These are phyloP conservation scores for Coriaria nepalensis DNA, from an alignment of 306 rosid genomes.

Conservation along the genomic window DNA sequence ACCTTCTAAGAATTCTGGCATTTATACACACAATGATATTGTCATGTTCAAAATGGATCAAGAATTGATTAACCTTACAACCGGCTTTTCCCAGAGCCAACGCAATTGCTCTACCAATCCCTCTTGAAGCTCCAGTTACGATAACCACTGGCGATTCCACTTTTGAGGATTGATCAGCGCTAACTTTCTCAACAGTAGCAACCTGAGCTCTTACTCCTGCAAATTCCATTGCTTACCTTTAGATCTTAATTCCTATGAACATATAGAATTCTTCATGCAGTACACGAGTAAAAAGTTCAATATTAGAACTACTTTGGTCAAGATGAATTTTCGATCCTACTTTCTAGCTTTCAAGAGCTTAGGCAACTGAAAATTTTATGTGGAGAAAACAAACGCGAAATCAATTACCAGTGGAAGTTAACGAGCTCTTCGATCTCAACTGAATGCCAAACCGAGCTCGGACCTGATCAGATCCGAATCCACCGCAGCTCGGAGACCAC, in stretches of 20 bases:
- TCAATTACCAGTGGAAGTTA: conserved; percentile 32
- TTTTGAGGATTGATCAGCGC: conserved; percentile 26
- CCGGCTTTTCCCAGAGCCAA: conserved; percentile 78
- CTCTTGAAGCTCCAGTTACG: conserved; percentile 95
- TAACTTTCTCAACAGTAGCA: conserved; percentile 52
- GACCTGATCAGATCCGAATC: conserved; percentile 15
- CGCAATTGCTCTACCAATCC: conserved; percentile 80
- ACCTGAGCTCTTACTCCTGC: conserved; percentile 74
- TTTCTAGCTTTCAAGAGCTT: background rate
- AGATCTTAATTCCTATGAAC: background rate
- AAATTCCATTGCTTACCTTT: background rate
- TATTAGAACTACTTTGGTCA: background rate
- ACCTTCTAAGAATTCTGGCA: too few relatives aligned
- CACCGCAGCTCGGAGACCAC: conserved; percentile 29
- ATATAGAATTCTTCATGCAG: too few relatives aligned
- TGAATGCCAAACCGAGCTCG: conserved; percentile 21
- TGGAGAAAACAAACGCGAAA: background rate
- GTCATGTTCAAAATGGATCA: background rate
- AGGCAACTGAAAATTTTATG: background rate
- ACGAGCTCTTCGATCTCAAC: conserved; percentile 32
- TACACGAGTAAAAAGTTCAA: too few relatives aligned
- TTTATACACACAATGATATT: too few relatives aligned
- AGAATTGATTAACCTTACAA: conserved; percentile 58
- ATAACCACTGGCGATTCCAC: conserved; percentile 79
- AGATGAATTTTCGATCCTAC: background rate